phyloP scores from a whole-genome alignment of 805 yeast species.

The Lipomyces yamadae region DNA sequence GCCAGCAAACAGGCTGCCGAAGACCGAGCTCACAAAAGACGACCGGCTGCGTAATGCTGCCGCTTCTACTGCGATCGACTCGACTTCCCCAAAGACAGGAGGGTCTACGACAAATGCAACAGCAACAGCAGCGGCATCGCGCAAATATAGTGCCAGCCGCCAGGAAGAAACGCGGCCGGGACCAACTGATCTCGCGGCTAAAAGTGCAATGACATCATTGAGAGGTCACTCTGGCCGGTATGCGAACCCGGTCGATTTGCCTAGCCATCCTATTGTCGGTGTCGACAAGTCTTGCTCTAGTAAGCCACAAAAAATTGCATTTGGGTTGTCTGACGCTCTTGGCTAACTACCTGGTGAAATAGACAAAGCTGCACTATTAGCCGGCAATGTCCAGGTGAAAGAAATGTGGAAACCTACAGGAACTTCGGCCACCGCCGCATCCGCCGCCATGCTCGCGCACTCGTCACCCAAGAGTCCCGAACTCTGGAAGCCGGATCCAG shows the following conservation, averaged over 20 bases:
- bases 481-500: slow-evolving; percentile 53
- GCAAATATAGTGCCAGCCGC: neutral
- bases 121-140: neutral
- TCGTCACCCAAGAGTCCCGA: slow-evolving; percentile 44
- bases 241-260: slow-evolving; percentile 29
- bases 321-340: neutral
- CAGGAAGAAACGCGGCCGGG: too few species aligned
- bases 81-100: neutral
- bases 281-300: slow-evolving; percentile 18
- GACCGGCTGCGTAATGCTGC: slow-evolving; percentile 13
- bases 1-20: slow-evolving; percentile 2
- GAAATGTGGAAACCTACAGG: slow-evolving; percentile 27
- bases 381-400: slow-evolving; percentile 16
- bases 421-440: slow-evolving; percentile 41
- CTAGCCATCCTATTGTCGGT: slow-evolving; percentile 32
- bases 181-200: neutral
- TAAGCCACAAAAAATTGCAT: slow-evolving; percentile 2
- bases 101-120: slow-evolving; percentile 1
- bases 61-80: slow-evolving; percentile 9
- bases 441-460: slow-evolving; percentile 48
- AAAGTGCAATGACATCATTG: neutral
- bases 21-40: slow-evolving; percentile 7
- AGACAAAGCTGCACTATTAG: slow-evolving; percentile 29
- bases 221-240: slow-evolving; percentile 17
- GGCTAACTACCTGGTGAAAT: neutral